A percentile compares a stretch with the other conserved stretches of the same genome.
These are phyloP conservation scores for Periglandula ipomoeae DNA, from an alignment of 2,329 filamentous ascomycete species.

Conservation along the genomic window DNA sequence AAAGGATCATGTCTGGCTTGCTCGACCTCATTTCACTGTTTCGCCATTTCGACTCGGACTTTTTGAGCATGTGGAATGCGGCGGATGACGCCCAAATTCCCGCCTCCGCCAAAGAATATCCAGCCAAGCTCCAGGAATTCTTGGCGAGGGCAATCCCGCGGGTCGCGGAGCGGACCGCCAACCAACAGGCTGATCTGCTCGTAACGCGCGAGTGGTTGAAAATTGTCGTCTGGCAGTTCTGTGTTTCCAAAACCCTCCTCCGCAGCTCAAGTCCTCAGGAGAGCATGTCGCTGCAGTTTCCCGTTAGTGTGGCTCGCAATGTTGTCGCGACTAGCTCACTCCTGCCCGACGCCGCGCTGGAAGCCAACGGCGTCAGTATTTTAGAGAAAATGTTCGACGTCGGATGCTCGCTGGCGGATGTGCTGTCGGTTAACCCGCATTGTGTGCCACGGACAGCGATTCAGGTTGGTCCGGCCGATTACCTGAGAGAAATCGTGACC, in stretches of 20 bases:
- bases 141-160: conserved; percentile 9
- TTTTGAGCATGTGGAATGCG: conserved; percentile 20
- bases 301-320: conserved; percentile 16
- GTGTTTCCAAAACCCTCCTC: conserved; percentile 14
- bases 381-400: conserved; percentile 26
- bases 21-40: conserved; percentile 21
- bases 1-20: conserved; percentile 20
- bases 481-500: conserved; percentile 2
- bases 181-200: conserved; percentile 18
- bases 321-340: conserved; percentile 15
- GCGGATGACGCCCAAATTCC: conserved; percentile 2
- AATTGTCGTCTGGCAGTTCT: conserved; percentile 19
- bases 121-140: conserved; percentile 9
- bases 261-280: conserved; percentile 11
- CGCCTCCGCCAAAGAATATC: conserved; percentile 2
- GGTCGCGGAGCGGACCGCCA: conserved; percentile 9
- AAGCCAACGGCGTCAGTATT: conserved; percentile 24
- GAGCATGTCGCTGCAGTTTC: conserved; percentile 18
- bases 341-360: conserved; percentile 18
- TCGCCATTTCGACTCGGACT: conserved; percentile 17
- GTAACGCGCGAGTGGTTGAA: conserved; percentile 20
- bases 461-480: conserved; percentile 2
- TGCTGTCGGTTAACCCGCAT: conserved; percentile 2
- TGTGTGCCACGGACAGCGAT: conserved; percentile 3
- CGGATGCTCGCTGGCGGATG: conserved; percentile 21